phyloP scores from a whole-genome alignment of 176 grass and related monocot genomes.

The Raddia guianensis region DNA sequence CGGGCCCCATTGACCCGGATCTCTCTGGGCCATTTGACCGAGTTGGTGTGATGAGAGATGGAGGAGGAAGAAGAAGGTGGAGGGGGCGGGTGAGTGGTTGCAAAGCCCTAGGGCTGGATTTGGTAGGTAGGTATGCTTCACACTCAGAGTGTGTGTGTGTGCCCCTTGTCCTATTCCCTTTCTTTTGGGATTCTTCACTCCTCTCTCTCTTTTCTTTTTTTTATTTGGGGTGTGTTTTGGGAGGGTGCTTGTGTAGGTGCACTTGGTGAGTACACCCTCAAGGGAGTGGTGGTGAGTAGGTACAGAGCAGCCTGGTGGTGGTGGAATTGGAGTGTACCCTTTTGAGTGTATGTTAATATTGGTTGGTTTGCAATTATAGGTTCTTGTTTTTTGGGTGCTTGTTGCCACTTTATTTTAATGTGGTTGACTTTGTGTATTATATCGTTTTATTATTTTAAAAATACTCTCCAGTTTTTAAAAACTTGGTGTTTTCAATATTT shows the following conservation, averaged over 20 bases:
- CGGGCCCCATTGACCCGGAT: conserved; percentile 57
- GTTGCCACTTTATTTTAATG: not conserved
- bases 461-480: not conserved
- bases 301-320: not conserved
- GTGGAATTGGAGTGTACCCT: not conserved
- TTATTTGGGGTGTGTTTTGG: not conserved
- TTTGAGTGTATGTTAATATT: not conserved
- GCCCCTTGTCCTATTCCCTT: conserved; percentile 50
- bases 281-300: not conserved
- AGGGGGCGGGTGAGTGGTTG: conserved; percentile 51
- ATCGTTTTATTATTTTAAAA: not conserved
- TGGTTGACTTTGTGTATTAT: not conserved
- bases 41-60: conserved; percentile 51
- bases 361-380: not conserved
- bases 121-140: conserved; percentile 65
- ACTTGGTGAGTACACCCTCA: conserved; percentile 31
- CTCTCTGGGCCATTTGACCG: conserved; percentile 68
- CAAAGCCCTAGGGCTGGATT: conserved; percentile 54
- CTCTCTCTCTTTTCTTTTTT: no score
- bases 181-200: not conserved
- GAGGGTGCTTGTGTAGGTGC: not conserved
- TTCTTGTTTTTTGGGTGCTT: not conserved
- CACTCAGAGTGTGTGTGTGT: conserved; percentile 18
- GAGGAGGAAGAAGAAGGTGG: no score
- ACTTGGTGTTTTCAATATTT: no score